Evolutionary conservation across 352 stramenopile genomes (phyloP).

Genomic region (Aphanomyces stellatus): DNA sequence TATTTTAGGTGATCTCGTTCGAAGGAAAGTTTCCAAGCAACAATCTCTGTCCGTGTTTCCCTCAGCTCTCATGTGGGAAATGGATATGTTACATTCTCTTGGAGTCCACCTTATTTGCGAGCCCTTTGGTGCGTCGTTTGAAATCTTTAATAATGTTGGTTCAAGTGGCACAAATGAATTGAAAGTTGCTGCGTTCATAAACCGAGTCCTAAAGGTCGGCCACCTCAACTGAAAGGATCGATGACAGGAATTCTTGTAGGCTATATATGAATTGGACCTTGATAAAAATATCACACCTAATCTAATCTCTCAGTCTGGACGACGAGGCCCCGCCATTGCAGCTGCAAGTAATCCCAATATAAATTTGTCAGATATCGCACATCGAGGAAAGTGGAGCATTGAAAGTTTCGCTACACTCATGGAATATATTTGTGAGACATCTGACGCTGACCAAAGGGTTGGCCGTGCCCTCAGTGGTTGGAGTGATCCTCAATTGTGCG

Average conservation of each 20-base stretch:
- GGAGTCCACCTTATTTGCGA: not conserved
- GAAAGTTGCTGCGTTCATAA: not conserved
- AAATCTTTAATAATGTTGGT: not conserved
- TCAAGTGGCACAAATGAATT: not conserved
- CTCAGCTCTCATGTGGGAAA: not conserved
- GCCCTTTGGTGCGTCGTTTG: not conserved
- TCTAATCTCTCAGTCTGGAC: not conserved
- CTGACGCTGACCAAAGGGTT: not conserved
- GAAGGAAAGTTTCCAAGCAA: not conserved
- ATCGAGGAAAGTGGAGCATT: not conserved
- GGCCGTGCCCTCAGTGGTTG: not conserved
- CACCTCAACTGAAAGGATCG: not conserved
- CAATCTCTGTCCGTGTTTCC: not conserved
- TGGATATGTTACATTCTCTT: not conserved
- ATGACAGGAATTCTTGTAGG: not conserved
- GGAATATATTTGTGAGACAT: not conserved
- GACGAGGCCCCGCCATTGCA: not conserved
- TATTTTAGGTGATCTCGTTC: not conserved
- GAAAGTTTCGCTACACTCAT: not conserved
- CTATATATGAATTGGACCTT: not conserved
- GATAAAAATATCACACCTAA: not conserved
- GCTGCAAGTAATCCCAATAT: not conserved
- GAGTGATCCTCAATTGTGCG: not conserved
- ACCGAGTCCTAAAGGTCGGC: not conserved
- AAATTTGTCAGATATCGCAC: not conserved